These are phyloP conservation scores for Kurtzmaniella cleridarum DNA, from an alignment of 805 yeast species.

Conservation along the genomic window DNA sequence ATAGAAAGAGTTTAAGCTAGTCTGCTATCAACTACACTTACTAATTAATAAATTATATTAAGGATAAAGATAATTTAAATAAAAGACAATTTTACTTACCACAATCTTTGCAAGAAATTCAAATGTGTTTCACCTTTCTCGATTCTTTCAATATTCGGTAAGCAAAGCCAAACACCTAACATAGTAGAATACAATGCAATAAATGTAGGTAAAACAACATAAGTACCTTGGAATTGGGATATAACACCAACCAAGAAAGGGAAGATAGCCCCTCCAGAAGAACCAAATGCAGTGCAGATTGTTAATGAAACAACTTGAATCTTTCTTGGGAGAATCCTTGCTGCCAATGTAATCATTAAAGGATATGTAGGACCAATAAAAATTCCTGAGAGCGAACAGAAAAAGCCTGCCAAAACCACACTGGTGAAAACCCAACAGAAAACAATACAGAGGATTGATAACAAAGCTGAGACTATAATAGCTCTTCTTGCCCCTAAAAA, in stretches of 20 bases:
- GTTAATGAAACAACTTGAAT: slow-evolving; percentile 47
- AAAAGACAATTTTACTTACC: too few species aligned
- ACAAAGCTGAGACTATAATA: slow-evolving; percentile 26
- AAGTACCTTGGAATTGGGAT: slow-evolving; percentile 42
- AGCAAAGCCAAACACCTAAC: slow-evolving; percentile 8
- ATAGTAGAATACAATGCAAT: slow-evolving; percentile 31
- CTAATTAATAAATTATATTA: too few species aligned
- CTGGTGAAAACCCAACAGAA: slow-evolving; percentile 46
- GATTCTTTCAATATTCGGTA: slow-evolving; percentile 3
- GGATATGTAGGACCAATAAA: slow-evolving; percentile 65
- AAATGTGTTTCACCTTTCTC: not conserved
- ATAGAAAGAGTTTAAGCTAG: too few species aligned
- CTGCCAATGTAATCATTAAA: slow-evolving; percentile 41
- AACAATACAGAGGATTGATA: slow-evolving; percentile 33
- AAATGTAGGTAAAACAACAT: slow-evolving; percentile 45
- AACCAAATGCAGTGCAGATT: slow-evolving; percentile 50
- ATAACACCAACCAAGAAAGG: slow-evolving; percentile 50
- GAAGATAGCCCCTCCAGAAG: slow-evolving; percentile 52
- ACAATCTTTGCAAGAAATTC: not conserved
- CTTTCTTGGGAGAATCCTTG: slow-evolving; percentile 44
- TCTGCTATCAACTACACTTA: too few species aligned
- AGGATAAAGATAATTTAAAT: too few species aligned
- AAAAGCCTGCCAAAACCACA: slow-evolving; percentile 40
- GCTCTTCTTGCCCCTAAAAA: slow-evolving; percentile 42
- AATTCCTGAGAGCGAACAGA: slow-evolving; percentile 48